phyloP scores from a whole-genome alignment of 257 asterid genomes.

The Rhazya stricta region DNA sequence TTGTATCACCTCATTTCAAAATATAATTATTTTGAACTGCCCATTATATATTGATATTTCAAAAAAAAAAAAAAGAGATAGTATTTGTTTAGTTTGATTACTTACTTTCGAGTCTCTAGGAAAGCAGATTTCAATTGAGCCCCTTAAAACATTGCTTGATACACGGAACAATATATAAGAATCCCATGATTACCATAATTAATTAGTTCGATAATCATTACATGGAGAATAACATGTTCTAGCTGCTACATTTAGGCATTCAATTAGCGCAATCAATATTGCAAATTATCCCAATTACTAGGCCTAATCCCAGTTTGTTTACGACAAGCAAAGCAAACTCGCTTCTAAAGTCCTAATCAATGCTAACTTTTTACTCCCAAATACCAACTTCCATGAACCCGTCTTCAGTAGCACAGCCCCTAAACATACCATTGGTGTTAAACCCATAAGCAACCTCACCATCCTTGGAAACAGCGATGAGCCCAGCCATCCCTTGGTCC shows the following conservation, averaged over 20 bases:
- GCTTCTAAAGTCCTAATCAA: not conserved
- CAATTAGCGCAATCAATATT: not conserved
- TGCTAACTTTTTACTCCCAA: conserved; percentile 47
- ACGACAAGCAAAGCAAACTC: conserved; percentile 3
- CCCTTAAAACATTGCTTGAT: not conserved
- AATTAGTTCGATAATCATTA: not conserved
- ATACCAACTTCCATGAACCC: conserved; percentile 88
- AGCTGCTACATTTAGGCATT: not conserved
- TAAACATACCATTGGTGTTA: conserved; percentile 75
- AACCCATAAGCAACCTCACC: conserved; percentile 91
- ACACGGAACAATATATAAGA: not conserved
- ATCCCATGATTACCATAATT: not conserved
- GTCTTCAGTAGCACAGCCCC: conserved; percentile 83
- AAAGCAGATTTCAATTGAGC: not conserved
- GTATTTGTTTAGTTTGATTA: no score
- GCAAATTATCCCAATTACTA: not conserved
- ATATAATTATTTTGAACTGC: no score
- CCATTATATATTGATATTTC: no score
- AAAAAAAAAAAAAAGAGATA: no score
- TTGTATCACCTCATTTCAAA: no score
- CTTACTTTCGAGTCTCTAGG: no score
- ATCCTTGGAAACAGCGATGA: conserved; percentile 74
- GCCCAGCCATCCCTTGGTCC: conserved; percentile 80
- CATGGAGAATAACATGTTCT: no score
- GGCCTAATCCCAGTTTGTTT: not conserved